These are phyloP conservation scores for Metschnikowia drakensbergensis DNA, from an alignment of 805 yeast genomes.

Conservation along the genomic window DNA sequence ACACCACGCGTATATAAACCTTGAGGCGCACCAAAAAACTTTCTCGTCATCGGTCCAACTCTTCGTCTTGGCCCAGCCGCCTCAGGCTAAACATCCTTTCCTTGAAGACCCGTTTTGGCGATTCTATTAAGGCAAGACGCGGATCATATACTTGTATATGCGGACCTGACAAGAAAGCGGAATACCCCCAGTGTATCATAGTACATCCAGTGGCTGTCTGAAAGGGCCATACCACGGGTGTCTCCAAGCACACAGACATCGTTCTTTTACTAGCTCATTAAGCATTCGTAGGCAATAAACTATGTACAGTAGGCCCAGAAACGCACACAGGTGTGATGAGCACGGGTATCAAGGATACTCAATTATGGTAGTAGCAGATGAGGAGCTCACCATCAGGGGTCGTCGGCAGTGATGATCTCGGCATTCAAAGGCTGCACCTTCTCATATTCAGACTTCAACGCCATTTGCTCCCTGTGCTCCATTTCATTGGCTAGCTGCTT, in stretches of 20 bases:
- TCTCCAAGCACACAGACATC: conserved; percentile 49
- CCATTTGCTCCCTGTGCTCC: conserved; percentile 65
- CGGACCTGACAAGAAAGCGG: conserved; percentile 24
- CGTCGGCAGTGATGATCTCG: conserved; percentile 35
- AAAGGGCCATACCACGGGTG: conserved; percentile 36
- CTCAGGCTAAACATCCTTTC: conserved; percentile 24
- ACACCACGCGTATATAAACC: conserved; percentile 7
- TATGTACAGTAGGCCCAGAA: background rate
- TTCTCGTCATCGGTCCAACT: conserved; percentile 6
- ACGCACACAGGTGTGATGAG: background rate
- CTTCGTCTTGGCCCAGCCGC: conserved; percentile 16
- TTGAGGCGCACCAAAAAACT: background rate
- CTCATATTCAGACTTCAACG: conserved; percentile 54
- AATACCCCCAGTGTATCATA: conserved; percentile 41
- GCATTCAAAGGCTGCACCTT: conserved; percentile 54
- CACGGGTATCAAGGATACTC: too few species aligned
- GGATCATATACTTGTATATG: background rate
- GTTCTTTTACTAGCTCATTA: background rate
- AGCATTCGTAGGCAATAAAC: background rate
- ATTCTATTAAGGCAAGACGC: conserved; percentile 35
- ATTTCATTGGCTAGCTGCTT: conserved; percentile 51
- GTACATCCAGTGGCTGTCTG: conserved; percentile 38
- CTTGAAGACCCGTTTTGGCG: conserved; percentile 42
- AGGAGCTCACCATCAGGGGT: conserved; percentile 6
- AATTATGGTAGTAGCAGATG: background rate